Conservation (phyloP, 495 filamentous ascomycete genomes). For the Penicillium canescens region DNA sequence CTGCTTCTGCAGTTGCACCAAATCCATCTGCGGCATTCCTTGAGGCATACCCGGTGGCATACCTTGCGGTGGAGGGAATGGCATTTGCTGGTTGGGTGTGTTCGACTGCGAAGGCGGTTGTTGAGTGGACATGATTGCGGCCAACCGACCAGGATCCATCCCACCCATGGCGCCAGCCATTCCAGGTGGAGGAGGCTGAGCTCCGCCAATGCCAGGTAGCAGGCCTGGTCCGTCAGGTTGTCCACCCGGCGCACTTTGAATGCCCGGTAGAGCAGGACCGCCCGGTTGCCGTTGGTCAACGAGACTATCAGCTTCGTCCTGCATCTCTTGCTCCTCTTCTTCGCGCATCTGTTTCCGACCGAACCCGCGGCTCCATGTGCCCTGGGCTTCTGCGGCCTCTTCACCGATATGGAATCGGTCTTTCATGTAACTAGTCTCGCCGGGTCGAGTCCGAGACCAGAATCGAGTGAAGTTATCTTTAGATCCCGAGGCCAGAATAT, state of each 20-base stretch:
- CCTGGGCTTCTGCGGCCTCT: conserved; percentile 86
- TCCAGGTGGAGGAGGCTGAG: conserved; percentile 52
- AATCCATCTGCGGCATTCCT: conserved; percentile 58
- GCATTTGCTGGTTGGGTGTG: conserved; percentile 29
- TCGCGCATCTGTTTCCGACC: conserved; percentile 78
- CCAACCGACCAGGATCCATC: conserved; percentile 53
- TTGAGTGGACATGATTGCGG: conserved; percentile 45
- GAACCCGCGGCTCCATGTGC: conserved; percentile 84
- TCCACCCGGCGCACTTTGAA: conserved; percentile 42
- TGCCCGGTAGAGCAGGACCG: conserved; percentile 51
- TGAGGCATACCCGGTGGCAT: conserved; percentile 46
- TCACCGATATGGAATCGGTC: conserved; percentile 95
- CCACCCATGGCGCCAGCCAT: conserved; percentile 50
- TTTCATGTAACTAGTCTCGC: conserved; percentile 77
- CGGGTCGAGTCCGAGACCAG: conserved; percentile 87
- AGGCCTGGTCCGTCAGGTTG: conserved; percentile 37
- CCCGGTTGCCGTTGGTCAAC: conserved; percentile 82
- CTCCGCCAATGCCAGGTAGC: conserved; percentile 49
- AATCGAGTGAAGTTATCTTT: conserved; percentile 97
- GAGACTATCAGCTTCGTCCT: conserved; percentile 91
- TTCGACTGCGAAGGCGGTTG: conserved; percentile 38
- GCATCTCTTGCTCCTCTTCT: conserved; percentile 88
- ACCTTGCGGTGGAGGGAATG: conserved; percentile 47
- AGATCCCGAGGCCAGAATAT: conserved; percentile 96
- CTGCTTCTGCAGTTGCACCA: conserved; percentile 64